Percentiles rank a stretch among this genome's conserved stretches.
phyloP scores from a whole-genome alignment of 108 stramenopile genomes.

The Stephanodiscus triporus region DNA sequence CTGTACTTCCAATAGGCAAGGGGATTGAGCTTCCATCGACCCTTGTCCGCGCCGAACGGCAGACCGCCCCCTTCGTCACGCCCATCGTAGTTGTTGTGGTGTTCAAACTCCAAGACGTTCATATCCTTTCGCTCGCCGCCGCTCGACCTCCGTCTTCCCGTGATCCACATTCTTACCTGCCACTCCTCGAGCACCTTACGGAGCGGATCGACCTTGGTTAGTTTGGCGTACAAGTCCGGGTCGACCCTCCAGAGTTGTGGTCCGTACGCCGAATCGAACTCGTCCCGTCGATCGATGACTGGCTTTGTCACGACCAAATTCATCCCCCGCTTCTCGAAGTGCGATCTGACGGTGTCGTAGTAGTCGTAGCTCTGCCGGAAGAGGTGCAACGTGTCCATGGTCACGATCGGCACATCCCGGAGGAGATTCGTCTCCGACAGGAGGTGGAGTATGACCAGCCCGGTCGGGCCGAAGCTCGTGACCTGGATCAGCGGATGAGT shows the following conservation, averaged over 20 bases:
- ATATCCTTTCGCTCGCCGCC: slow-evolving; percentile 49
- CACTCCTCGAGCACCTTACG: slow-evolving; percentile 31
- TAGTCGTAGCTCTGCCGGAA: slow-evolving; percentile 53
- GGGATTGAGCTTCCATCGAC: slow-evolving; percentile 51
- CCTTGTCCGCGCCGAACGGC: slow-evolving; percentile 12
- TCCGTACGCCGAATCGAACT: slow-evolving; percentile 41
- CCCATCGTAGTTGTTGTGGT: background rate
- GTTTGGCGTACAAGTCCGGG: slow-evolving; percentile 42
- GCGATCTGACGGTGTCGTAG: slow-evolving; percentile 22
- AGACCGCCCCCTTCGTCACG: slow-evolving; percentile 4
- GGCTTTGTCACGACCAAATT: slow-evolving; percentile 27
- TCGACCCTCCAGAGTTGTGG: slow-evolving; percentile 34
- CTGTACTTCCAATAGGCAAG: slow-evolving; percentile 55
- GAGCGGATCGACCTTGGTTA: slow-evolving; percentile 53
- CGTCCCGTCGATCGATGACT: background rate
- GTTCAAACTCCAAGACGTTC: slow-evolving; percentile 42
- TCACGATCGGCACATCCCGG: slow-evolving; percentile 41
- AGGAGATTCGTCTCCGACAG: slow-evolving; percentile 26
- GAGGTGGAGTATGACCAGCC: slow-evolving; percentile 46
- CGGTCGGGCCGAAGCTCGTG: slow-evolving; percentile 55
- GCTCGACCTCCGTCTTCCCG: slow-evolving; percentile 50
- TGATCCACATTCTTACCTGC: slow-evolving; percentile 52
- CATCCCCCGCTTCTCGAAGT: background rate
- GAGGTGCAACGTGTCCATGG: slow-evolving; percentile 57
- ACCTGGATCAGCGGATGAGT: slow-evolving; percentile 38